Percentiles rank a stretch among this genome's conserved stretches.
Conservation (phyloP, 331 rosid species). For the Saraca asoca region DNA sequence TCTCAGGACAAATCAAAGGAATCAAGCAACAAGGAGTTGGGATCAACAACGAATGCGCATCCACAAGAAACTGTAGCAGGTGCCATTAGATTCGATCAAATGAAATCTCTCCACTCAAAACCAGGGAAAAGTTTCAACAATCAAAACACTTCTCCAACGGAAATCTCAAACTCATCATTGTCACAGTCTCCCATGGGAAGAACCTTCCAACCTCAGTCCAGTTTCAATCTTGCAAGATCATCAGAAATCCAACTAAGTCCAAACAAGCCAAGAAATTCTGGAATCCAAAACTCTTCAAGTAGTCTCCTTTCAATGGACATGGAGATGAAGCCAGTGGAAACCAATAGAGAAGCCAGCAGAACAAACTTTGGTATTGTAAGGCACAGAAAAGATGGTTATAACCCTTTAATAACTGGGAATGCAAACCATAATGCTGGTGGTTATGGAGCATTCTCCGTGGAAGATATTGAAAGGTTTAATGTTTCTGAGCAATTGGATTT, state of each 20-base stretch:
- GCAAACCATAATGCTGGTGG: conserved; percentile 35
- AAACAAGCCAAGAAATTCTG: conserved; percentile 38
- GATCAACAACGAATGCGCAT: conserved; percentile 29
- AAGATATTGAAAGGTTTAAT: conserved; percentile 61
- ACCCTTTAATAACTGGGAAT: conserved; percentile 23
- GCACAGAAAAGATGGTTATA: conserved; percentile 35
- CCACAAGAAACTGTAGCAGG: background rate
- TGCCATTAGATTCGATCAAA: no score
- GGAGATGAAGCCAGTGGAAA: conserved; percentile 48
- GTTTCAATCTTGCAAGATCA: conserved; percentile 38
- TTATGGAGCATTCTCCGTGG: conserved; percentile 55
- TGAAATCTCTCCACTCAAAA: conserved; percentile 38
- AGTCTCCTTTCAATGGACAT: conserved; percentile 41
- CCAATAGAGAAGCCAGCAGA: conserved; percentile 16
- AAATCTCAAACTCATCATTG: conserved; percentile 47
- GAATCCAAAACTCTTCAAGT: conserved; percentile 42
- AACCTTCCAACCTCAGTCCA: conserved; percentile 37
- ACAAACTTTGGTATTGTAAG: conserved; percentile 34
- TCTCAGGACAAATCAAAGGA: conserved; percentile 40
- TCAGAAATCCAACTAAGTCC: conserved; percentile 42
- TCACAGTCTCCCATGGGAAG: conserved; percentile 33
- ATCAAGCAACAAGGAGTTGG: conserved; percentile 39
- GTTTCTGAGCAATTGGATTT: conserved; percentile 37
- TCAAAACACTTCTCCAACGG: conserved; percentile 45
- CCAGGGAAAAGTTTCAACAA: conserved; percentile 40